Evolutionary conservation across 1,284 basidiomycete species (phyloP).

Genomic region (Moesziomyces sp.): DNA sequence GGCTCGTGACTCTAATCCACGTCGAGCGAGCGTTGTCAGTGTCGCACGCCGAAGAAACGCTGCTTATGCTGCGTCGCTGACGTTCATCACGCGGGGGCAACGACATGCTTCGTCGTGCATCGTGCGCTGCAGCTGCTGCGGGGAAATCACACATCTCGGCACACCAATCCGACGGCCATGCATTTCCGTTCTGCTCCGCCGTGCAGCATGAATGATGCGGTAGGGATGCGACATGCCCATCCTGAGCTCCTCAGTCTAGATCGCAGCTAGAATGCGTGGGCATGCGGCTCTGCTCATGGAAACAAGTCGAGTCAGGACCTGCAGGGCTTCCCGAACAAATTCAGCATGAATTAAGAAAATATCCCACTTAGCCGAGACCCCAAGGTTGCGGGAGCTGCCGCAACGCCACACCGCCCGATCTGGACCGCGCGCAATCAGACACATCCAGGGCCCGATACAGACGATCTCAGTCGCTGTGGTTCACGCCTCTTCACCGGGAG

Average conservation of each 20-base stretch:
- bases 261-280: no score
- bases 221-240: background rate
- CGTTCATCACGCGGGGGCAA: background rate
- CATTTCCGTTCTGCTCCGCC: background rate
- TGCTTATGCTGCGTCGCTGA: no score
- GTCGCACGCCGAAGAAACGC: no score
- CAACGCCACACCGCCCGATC: background rate
- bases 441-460: background rate
- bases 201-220: background rate
- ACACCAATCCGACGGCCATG: background rate
- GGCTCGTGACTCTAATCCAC: background rate
- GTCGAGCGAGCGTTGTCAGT: no score
- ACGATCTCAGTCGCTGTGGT: background rate
- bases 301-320: no score
- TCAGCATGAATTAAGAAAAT: no score
- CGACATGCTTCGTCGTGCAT: background rate
- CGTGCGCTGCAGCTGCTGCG: background rate
- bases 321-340: no score
- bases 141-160: no score
- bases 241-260: no score
- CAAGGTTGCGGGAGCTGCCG: conserved; percentile 19
- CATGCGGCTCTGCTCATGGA: no score
- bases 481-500: background rate
- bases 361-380: background rate
- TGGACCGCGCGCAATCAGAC: background rate